A percentile compares a stretch with the other conserved stretches of the same genome.
phyloP scores from a whole-genome alignment of 2,329 filamentous ascomycete genomes.

The Colletotrichum liriopes region DNA sequence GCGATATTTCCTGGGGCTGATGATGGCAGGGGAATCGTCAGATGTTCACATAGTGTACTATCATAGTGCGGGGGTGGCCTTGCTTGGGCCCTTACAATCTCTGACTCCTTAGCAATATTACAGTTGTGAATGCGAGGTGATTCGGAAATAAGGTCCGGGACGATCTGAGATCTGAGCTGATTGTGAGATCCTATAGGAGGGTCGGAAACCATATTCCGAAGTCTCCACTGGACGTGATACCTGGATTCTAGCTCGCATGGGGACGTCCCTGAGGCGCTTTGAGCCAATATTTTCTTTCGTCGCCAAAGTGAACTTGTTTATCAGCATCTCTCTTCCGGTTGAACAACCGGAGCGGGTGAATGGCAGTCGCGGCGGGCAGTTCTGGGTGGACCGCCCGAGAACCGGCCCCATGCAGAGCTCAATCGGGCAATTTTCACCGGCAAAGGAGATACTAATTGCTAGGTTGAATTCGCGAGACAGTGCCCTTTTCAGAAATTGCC shows the following conservation, averaged over 20 bases:
- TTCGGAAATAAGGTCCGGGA: constrained; percentile 21
- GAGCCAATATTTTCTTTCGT: neutral
- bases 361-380: neutral
- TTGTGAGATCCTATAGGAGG: constrained; percentile 14
- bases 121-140: neutral
- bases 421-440: constrained; percentile 32
- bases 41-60: too few relatives aligned
- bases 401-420: constrained; percentile 26
- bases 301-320: constrained; percentile 6
- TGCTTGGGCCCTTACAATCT: neutral
- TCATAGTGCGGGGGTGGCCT: too few relatives aligned
- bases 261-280: neutral
- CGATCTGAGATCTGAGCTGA: neutral
- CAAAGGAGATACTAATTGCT: neutral
- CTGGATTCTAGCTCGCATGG: neutral
- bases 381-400: constrained; percentile 9
- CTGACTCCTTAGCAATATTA: neutral
- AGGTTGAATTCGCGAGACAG: neutral
- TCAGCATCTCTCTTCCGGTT: neutral
- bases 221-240: neutral
- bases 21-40: too few relatives aligned
- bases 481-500: constrained; percentile 7
- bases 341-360: neutral
- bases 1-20: too few relatives aligned
- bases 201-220: constrained; percentile 35